A percentile compares a stretch with the other conserved stretches of the same genome.
Evolutionary conservation across 495 filamentous ascomycete species (phyloP).

Genomic region (Lindgomyces ingoldianus): DNA sequence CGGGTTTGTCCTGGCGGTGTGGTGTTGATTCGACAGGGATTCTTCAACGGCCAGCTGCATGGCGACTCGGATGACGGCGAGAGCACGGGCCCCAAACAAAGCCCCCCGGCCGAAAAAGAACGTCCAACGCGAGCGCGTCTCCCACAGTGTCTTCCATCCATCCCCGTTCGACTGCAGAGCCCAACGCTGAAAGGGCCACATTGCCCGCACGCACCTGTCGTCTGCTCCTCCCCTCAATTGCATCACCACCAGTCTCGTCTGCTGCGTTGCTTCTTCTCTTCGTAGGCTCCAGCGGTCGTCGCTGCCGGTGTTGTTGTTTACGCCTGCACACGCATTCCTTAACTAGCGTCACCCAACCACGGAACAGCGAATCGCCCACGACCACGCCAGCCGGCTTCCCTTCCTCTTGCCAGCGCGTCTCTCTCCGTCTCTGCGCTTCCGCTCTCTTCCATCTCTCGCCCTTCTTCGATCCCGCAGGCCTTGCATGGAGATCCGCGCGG

Average conservation of each 20-base stretch:
- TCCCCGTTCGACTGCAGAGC: slow-evolving; percentile 16
- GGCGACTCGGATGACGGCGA: not conserved
- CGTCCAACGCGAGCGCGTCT: slow-evolving; percentile 15
- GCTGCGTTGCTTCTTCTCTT: not conserved
- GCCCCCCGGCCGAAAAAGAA: slow-evolving; percentile 7
- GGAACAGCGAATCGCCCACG: slow-evolving; percentile 25
- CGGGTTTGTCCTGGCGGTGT: not conserved
- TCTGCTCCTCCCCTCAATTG: slow-evolving; percentile 8
- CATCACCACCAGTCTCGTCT: not conserved
- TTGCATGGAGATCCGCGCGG: slow-evolving; percentile 28
- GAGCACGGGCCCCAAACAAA: slow-evolving; percentile 6
- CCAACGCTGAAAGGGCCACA: slow-evolving; percentile 13
- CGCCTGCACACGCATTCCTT: slow-evolving; percentile 24
- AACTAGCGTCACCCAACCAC: slow-evolving; percentile 6
- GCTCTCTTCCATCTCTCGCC: not conserved
- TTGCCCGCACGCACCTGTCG: not conserved
- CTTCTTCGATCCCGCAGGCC: slow-evolving; percentile 1
- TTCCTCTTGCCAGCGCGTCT: not conserved
- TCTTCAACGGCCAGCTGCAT: not conserved
- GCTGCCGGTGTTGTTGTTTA: slow-evolving; percentile 28
- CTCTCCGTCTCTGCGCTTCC: not conserved
- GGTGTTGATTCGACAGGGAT: not conserved
- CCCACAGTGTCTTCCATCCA: not conserved
- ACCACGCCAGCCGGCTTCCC: slow-evolving; percentile 7
- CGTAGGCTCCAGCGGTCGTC: not conserved